phyloP scores from a whole-genome alignment of 2,329 filamentous ascomycete species.

The Hymenoscyphus fraxineus region DNA sequence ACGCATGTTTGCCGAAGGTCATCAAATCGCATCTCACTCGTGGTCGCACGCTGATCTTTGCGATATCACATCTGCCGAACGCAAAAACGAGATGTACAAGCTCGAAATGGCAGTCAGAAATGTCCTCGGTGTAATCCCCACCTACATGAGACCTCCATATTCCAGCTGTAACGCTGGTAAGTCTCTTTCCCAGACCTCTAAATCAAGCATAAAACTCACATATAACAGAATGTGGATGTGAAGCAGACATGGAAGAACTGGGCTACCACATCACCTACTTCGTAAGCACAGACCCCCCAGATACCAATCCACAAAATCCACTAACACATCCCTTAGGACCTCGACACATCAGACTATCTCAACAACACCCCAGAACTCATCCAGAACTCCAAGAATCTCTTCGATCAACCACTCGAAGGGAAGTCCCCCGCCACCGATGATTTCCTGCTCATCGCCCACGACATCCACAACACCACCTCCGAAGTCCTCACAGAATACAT shows the following conservation, averaged over 20 bases:
- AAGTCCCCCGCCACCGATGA: slow-evolving; percentile 22
- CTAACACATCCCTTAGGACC: slow-evolving; percentile 10
- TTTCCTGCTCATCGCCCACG: slow-evolving; percentile 48
- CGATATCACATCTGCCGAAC: slow-evolving; percentile 40
- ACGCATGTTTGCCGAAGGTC: slow-evolving; percentile 41
- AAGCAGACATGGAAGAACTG: slow-evolving; percentile 38
- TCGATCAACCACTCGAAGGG: slow-evolving; percentile 19
- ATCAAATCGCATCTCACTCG: slow-evolving; percentile 58
- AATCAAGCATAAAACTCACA: not conserved
- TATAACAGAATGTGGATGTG: slow-evolving; percentile 28
- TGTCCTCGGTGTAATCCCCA: slow-evolving; percentile 50
- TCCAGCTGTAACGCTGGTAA: slow-evolving; percentile 39
- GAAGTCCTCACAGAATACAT: slow-evolving; percentile 34
- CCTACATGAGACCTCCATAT: slow-evolving; percentile 48
- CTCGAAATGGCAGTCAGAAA: slow-evolving; percentile 53
- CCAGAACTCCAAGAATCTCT: slow-evolving; percentile 42
- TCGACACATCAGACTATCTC: slow-evolving; percentile 50
- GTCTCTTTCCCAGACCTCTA: not conserved
- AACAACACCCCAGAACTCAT: slow-evolving; percentile 42
- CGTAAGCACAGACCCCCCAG: slow-evolving; percentile 26
- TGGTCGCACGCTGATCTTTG: slow-evolving; percentile 49
- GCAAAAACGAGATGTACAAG: slow-evolving; percentile 47
- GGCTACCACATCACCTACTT: slow-evolving; percentile 49
- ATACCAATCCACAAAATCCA: not conserved
- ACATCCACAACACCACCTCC: slow-evolving; percentile 36